phyloP scores from a whole-genome alignment of 306 rosid species.

The Morella rubra region DNA sequence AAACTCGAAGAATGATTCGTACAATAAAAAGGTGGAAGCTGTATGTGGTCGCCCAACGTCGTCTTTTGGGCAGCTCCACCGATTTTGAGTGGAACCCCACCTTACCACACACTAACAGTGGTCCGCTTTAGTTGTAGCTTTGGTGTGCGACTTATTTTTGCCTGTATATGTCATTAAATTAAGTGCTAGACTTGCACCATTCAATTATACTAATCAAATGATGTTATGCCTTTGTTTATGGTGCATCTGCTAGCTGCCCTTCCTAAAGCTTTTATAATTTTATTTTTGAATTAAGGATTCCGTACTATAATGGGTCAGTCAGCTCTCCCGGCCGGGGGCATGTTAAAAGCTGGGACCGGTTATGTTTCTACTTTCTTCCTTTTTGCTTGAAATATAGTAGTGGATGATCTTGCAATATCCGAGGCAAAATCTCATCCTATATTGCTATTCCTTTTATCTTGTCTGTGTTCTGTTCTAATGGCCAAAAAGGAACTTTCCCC shows the following conservation, averaged over 20 bases:
- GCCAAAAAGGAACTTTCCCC: too few species aligned
- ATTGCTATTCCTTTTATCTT: not conserved
- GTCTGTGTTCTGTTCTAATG: not conserved
- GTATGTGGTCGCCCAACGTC: conserved; percentile 37
- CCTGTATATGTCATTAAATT: conserved; percentile 22
- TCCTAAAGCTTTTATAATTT: not conserved
- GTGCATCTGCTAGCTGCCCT: conserved; percentile 17
- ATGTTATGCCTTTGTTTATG: conserved; percentile 16
- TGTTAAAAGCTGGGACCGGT: not conserved
- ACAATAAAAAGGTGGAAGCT: conserved; percentile 30
- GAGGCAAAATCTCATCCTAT: too few species aligned
- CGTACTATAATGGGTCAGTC: not conserved
- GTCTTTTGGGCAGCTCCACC: conserved; percentile 41
- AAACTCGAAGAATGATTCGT: conserved; percentile 7
- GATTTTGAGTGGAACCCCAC: conserved; percentile 66
- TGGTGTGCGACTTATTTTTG: conserved; percentile 22
- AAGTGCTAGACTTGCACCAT: conserved; percentile 5
- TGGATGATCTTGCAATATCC: not conserved
- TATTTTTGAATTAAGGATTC: not conserved
- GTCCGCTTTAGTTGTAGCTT: conserved; percentile 40
- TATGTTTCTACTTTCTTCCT: not conserved
- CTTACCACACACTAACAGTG: conserved; percentile 51
- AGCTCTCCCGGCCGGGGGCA: not conserved
- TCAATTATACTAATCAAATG: conserved; percentile 16
- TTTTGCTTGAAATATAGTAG: not conserved